Evolutionary conservation across 768 basidiomycete genomes (phyloP), one percentile per base, ranked within the genome.

Genomic region (Mrakia hoshinonis): DNA sequence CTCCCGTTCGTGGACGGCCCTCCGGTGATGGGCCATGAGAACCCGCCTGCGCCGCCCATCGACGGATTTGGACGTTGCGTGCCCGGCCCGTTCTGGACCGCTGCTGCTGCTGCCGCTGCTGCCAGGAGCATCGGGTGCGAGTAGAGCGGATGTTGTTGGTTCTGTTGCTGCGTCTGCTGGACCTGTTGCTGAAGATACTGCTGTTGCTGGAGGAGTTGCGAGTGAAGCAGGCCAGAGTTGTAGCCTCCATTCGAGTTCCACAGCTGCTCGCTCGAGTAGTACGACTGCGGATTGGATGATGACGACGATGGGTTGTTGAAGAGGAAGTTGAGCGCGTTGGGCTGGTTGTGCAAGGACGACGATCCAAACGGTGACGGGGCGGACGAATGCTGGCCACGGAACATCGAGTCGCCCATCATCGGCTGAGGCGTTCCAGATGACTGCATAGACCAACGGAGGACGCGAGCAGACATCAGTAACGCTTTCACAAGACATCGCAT

Each of bases 221-320:
- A 36, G 4, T 61, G 58, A 15, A 36, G 55, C 31, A 36, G n/a
- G 18, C 31, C 58, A n/a, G 31, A 31, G 29, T 34, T 36, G 58
- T 61, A 61, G 18, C 20, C 58, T 58, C 55, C 55, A 22, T 61
- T 61, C 1, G 58, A 31, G 22, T 61, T 61, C 58, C 58, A 61
- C 31, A 61, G 58, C 15, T 18, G 20, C 7, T 51, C 49, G 11
- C n/a, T n/a, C 7, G 49, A 7, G 49, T 51, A 20, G 49, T 51
- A 34, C 2, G 55, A 26, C n/a, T 61, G 31, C 6, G 58, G 58
- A 18, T 29, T 34, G 18, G 55, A 34, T 10, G 55, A 54, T 4
- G 54, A 34, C 15, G 58, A 20, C 5, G 58, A 39, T 3, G 34
- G 58, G 36, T 61, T 36, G 7, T 31, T 31, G 58, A 36, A 61